Conservation (phyloP, 108 stramenopile genomes). For the Skeletonema menzelii region DNA sequence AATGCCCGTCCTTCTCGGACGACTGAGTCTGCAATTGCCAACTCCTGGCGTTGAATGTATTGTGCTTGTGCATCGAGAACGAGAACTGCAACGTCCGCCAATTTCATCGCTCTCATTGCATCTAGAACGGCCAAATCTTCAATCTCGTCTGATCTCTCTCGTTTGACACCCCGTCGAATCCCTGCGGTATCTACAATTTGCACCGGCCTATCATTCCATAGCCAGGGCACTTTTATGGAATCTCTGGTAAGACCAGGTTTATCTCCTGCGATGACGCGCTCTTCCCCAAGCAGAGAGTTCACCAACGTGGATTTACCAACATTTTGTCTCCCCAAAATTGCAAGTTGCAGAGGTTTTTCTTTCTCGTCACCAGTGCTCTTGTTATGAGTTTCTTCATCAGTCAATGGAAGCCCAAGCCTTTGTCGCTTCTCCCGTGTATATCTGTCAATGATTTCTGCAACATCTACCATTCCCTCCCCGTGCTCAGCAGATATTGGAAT, state of each 20-base stretch:
- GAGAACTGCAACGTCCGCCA: constrained; percentile 89
- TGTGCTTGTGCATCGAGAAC: constrained; percentile 84
- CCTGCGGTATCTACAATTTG: constrained; percentile 90
- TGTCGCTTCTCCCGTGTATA: constrained; percentile 49
- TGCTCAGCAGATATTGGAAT: constrained; percentile 85
- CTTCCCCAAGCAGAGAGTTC: constrained; percentile 71
- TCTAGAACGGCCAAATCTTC: constrained; percentile 85
- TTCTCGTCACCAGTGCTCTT: not conserved
- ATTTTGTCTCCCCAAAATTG: constrained; percentile 88
- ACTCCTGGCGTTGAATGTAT: constrained; percentile 79
- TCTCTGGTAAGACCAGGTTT: constrained; percentile 93
- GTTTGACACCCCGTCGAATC: constrained; percentile 71
- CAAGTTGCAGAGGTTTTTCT: constrained; percentile 79
- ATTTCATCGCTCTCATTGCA: constrained; percentile 88
- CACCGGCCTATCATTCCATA: constrained; percentile 63
- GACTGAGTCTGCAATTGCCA: constrained; percentile 88
- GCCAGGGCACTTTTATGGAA: constrained; percentile 83
- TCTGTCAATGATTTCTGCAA: constrained; percentile 72
- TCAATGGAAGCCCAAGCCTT: constrained; percentile 33
- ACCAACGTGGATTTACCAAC: constrained; percentile 91
- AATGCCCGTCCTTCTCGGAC: constrained; percentile 88
- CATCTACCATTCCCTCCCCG: constrained; percentile 84
- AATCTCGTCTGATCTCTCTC: constrained; percentile 64
- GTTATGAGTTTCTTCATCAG: constrained; percentile 16
- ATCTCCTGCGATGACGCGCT: constrained; percentile 80